phyloP scores from a whole-genome alignment of 148 eudicot species.

The Camellia lanceoleosa region DNA sequence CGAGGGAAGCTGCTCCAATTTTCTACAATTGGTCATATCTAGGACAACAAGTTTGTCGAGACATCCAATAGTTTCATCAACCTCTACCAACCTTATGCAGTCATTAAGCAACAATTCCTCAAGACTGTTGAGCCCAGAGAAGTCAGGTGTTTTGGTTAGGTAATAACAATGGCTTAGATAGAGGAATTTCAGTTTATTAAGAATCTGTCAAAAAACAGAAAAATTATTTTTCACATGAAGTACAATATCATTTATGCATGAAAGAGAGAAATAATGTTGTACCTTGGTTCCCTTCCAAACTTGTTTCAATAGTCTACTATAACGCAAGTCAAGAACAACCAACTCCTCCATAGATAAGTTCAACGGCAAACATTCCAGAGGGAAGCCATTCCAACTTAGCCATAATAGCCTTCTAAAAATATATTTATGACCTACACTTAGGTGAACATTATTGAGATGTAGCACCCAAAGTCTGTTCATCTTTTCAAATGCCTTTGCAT shows the following conservation, averaged over 20 bases:
- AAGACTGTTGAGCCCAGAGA: conserved; percentile 10
- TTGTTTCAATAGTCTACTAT: no score
- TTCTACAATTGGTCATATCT: neutral
- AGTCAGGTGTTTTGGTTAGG: conserved; percentile 5
- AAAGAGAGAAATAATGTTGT: neutral
- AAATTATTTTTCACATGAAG: no score
- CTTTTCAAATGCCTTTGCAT: conserved; percentile 10
- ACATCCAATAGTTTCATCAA: neutral
- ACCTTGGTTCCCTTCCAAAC: neutral
- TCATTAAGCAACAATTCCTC: conserved; percentile 10
- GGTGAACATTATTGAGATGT: conserved; percentile 1
- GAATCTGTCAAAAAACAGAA: neutral
- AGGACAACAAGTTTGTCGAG: conserved; percentile 12
- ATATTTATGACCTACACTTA: neutral
- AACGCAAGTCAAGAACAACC: no score
- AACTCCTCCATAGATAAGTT: neutral
- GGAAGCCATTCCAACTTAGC: conserved; percentile 8
- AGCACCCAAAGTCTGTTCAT: conserved; percentile 5
- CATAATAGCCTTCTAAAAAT: conserved; percentile 6
- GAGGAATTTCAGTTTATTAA: conserved; percentile 7
- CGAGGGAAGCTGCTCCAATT: neutral
- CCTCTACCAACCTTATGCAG: neutral
- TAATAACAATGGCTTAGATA: conserved; percentile 5
- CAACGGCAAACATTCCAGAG: neutral
- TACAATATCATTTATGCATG: neutral